Percentiles rank a stretch among this genome's conserved stretches.
Evolutionary conservation across 495 filamentous ascomycete species (phyloP).

Genomic region (Hypoxylon fragiforme): DNA sequence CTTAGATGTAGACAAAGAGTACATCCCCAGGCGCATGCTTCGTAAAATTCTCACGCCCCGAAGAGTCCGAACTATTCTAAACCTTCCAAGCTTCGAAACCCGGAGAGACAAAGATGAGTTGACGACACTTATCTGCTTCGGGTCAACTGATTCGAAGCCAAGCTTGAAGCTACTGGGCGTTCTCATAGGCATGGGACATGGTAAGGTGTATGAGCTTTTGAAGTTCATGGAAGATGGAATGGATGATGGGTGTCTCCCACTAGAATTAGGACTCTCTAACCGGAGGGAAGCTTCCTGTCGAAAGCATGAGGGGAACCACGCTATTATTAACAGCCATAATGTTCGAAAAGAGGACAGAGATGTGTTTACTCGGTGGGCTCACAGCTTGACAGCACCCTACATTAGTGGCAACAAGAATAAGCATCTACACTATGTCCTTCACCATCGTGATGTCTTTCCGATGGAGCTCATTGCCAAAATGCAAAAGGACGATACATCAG

Average conservation of each 20-base stretch:
- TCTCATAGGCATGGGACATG: slow-evolving; percentile 8
- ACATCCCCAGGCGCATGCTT: slow-evolving; percentile 8
- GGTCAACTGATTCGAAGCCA: neutral
- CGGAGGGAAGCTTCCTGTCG: neutral
- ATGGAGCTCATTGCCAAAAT: neutral
- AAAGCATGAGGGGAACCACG: slow-evolving; percentile 1
- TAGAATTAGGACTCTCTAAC: neutral
- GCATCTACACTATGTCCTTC: slow-evolving; percentile 17
- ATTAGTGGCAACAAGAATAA: neutral
- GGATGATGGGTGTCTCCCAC: slow-evolving; percentile 21
- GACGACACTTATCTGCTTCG: slow-evolving; percentile 2
- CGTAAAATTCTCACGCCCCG: neutral
- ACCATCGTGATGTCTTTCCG: slow-evolving; percentile 15
- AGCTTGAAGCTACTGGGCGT: slow-evolving; percentile 11
- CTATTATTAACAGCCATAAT: neutral
- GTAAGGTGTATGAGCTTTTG: neutral
- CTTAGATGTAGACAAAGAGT: slow-evolving; percentile 1
- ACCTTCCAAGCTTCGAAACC: neutral
- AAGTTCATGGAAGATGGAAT: slow-evolving; percentile 18
- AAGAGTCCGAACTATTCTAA: slow-evolving; percentile 10
- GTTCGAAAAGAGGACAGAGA: neutral
- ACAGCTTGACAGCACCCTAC: slow-evolving; percentile 9
- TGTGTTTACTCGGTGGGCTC: slow-evolving; percentile 15
- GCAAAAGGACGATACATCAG: neutral
- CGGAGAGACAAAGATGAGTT: slow-evolving; percentile 4